Evolutionary conservation across 164 flowering plant species (phyloP).

Genomic region (Nelumbo lutea): DNA sequence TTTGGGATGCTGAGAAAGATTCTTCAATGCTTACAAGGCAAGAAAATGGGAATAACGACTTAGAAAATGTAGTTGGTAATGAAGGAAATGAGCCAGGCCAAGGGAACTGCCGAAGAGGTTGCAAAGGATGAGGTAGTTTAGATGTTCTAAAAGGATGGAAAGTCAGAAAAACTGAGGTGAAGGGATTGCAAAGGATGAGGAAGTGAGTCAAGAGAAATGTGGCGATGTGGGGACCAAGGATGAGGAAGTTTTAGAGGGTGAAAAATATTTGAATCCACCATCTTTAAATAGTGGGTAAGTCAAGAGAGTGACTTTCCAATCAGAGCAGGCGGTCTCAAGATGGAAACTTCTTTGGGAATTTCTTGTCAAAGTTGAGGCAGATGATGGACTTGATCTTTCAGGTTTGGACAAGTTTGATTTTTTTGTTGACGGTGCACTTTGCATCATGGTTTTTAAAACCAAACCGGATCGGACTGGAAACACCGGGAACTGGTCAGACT

Average conservation of each 20-base stretch:
- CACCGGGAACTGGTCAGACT: too few relatives aligned
- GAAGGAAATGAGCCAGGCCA: neutral
- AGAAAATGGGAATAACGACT: neutral
- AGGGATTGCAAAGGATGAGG: too few relatives aligned
- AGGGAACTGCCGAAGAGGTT: neutral
- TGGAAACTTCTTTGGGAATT: conserved; percentile 79
- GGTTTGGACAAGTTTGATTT: conserved; percentile 92
- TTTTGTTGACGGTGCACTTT: conserved; percentile 77
- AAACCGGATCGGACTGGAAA: too few relatives aligned
- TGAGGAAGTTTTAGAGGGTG: conserved; percentile 9
- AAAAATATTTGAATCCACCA: conserved; percentile 7
- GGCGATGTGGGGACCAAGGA: neutral
- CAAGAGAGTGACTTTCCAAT: conserved; percentile 65
- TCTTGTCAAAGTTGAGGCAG: conserved; percentile 73
- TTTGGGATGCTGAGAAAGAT: conserved; percentile 55
- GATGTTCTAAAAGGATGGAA: too few relatives aligned
- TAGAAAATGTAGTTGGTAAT: conserved; percentile 13
- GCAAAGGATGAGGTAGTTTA: too few relatives aligned
- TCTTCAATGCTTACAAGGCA: neutral
- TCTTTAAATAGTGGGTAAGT: conserved; percentile 22
- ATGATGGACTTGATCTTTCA: conserved; percentile 88
- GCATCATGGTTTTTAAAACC: too few relatives aligned
- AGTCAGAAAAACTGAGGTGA: too few relatives aligned
- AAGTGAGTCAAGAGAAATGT: neutral
- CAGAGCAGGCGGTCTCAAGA: conserved; percentile 35